These are phyloP conservation scores for Paxillus rubicundulus DNA, from an alignment of 768 basidiomycete species.

Conservation along the genomic window DNA sequence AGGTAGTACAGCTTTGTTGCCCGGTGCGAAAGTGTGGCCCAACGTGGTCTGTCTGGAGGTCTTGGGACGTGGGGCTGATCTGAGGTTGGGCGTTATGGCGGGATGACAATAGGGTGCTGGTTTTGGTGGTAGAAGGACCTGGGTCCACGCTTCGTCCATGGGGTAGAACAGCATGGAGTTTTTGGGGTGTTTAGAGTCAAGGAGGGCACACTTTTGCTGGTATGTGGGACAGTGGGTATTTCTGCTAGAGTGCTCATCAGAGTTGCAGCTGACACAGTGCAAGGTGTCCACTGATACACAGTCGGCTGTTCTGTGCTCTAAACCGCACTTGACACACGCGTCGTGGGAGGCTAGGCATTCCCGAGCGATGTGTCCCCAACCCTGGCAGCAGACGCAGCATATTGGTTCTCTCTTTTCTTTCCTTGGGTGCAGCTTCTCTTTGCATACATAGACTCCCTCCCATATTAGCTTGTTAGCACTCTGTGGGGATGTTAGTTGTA, in stretches of 20 bases:
- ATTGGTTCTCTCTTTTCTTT: neutral
- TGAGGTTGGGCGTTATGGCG: too few species aligned
- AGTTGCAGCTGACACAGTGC: neutral
- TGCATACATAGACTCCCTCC: neutral
- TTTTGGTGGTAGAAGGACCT: constrained; percentile 3
- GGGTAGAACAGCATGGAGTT: constrained; percentile 19
- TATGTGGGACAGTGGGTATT: neutral
- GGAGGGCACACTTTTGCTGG: neutral
- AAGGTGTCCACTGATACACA: too few species aligned
- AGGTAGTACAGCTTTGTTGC: too few species aligned
- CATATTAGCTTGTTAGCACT: neutral
- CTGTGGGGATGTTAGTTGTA: too few species aligned
- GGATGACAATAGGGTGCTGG: too few species aligned
- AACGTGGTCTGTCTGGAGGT: too few species aligned
- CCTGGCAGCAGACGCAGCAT: neutral
- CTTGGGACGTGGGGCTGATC: too few species aligned
- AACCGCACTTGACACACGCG: neutral
- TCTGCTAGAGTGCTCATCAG: neutral
- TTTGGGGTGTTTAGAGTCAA: constrained; percentile 7
- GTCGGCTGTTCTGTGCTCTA: too few species aligned
- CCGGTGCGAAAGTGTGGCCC: too few species aligned
- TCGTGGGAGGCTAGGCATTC: neutral
- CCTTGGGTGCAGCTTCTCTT: neutral
- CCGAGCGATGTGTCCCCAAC: neutral
- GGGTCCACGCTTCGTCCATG: constrained; percentile 14